These are phyloP conservation scores for Ophiostoma sp. DNA, from an alignment of 2,329 filamentous ascomycete species.

Conservation along the genomic window DNA sequence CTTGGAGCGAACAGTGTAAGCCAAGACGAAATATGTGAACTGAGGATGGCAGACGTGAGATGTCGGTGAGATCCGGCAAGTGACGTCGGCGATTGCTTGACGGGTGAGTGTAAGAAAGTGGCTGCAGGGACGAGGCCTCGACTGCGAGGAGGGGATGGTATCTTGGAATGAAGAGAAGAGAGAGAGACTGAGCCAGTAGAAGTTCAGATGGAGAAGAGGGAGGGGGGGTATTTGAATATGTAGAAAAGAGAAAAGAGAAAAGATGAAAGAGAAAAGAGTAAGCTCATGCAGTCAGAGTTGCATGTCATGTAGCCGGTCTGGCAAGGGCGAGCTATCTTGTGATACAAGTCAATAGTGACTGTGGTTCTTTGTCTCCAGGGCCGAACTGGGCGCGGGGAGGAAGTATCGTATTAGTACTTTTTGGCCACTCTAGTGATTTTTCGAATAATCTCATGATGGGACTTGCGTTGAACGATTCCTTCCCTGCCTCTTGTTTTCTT, in stretches of 20 bases:
- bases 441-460: neutral
- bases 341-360: neutral
- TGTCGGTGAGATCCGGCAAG: neutral
- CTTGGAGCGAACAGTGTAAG: neutral
- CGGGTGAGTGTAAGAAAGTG: neutral
- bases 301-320: slow-evolving; percentile 1
- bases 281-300: neutral
- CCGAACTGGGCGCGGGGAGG: neutral
- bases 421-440: neutral
- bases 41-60: neutral
- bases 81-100: slow-evolving; percentile 1
- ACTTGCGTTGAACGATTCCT: neutral
- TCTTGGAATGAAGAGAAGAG: neutral
- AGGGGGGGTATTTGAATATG: neutral
- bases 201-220: neutral
- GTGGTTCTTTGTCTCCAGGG: neutral
- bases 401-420: slow-evolving; percentile 1
- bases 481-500: slow-evolving; percentile 8
- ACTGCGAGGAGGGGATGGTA: neutral
- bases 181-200: neutral
- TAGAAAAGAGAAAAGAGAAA: neutral
- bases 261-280: too few species aligned
- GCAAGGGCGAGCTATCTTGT: neutral
- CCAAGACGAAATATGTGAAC: neutral
- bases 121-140: neutral